Conservation (phyloP, 2,329 filamentous ascomycete species). For the Claviceps digitariae region DNA sequence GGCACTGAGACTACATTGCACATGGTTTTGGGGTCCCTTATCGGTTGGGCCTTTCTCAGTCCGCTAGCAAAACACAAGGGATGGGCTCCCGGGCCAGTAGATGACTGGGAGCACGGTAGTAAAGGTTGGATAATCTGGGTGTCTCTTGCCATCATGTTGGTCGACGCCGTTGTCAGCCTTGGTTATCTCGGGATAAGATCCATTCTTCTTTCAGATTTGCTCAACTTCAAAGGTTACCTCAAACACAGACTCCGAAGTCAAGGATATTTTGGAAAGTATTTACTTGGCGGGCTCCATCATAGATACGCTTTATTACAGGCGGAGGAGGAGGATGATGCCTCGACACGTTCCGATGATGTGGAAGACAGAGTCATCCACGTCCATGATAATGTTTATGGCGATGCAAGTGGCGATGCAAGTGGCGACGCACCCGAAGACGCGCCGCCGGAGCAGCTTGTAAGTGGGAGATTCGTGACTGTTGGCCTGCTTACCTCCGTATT, state of each 20-base stretch:
- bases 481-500: slow-evolving; percentile 63
- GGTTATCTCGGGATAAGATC: slow-evolving; percentile 62
- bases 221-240: slow-evolving; percentile 1
- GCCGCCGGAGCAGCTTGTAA: slow-evolving; percentile 69
- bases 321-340: not conserved
- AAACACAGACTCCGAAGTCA: not conserved
- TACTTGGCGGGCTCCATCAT: slow-evolving; percentile 4
- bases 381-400: not conserved
- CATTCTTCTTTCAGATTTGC: slow-evolving; percentile 15
- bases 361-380: not conserved
- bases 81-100: slow-evolving; percentile 80
- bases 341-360: not conserved
- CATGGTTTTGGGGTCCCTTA: slow-evolving; percentile 79
- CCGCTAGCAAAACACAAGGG: slow-evolving; percentile 73
- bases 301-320: slow-evolving; percentile 13
- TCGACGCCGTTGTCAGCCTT: slow-evolving; percentile 80
- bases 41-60: slow-evolving; percentile 86
- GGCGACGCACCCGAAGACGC: slow-evolving; percentile 56
- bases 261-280: not conserved
- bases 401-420: slow-evolving; percentile 6
- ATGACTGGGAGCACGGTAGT: slow-evolving; percentile 82
- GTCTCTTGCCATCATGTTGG: slow-evolving; percentile 90
- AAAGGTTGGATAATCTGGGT: slow-evolving; percentile 99
- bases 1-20: slow-evolving; percentile 87
- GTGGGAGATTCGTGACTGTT: slow-evolving; percentile 54